Evolutionary conservation across 164 flowering plant species (phyloP).

Genomic region (Stephania yunnanensis): DNA sequence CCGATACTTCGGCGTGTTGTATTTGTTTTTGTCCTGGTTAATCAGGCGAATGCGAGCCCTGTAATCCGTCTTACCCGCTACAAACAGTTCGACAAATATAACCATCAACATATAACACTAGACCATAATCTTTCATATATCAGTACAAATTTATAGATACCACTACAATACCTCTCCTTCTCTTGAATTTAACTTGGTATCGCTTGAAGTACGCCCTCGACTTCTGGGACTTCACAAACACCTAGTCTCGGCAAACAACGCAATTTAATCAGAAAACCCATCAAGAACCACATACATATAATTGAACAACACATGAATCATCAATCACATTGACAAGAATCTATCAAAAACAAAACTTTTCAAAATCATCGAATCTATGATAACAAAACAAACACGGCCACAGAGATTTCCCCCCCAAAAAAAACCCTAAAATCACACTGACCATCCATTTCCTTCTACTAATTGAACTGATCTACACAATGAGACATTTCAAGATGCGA

Average conservation of each 20-base stretch:
- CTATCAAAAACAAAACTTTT: not conserved
- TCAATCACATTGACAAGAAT: not conserved
- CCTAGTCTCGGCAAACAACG: conserved; percentile 17
- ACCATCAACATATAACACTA: not conserved
- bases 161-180: conserved; percentile 34
- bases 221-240: conserved; percentile 39
- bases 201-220: conserved; percentile 42
- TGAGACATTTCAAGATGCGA: not conserved
- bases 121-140: not conserved
- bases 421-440: not conserved
- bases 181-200: conserved; percentile 41
- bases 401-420: no score
- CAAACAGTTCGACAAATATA: not conserved
- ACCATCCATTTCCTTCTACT: no score
- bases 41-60: conserved; percentile 77
- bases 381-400: not conserved
- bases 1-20: conserved; percentile 82
- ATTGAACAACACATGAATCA: not conserved
- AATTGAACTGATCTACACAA: not conserved
- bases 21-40: conserved; percentile 88
- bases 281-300: not conserved
- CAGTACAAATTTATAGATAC: not conserved
- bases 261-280: not conserved
- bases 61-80: conserved; percentile 90
- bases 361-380: not conserved